Base-by-base conservation (phyloP, 2,329 filamentous ascomycete species). In the Pleomassaria siparia region DNA sequence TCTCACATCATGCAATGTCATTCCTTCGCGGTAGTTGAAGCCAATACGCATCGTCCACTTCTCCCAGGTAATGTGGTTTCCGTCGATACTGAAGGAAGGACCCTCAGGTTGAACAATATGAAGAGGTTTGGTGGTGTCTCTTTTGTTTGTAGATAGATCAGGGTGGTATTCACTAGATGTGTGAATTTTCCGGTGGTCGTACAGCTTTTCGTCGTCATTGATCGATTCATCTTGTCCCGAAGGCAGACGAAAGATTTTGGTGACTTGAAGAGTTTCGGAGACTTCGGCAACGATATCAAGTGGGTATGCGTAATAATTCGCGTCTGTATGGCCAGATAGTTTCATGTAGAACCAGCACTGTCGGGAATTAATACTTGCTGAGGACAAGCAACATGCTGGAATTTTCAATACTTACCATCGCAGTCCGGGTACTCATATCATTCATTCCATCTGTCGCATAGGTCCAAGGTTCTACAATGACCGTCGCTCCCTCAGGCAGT, bases 291-390 rank as follows among this genome's bases (percentile, higher is more conserved):
- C 76, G 18, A 83, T 69, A 44, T 81, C 75, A 8, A 83, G 70
- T 0, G 81, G 80, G 45, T 82, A 82, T 3, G 80, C 80, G 54
- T 83, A 83, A 61, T 79, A 77, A 55, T 83, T 83, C 26, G 78
- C 74, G 46, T 82, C 78, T 0, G 63, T 59, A 25, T 78, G 69
- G 0, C 71, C 62, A 0, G 67, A 44, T 57, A 33, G 70, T 47
- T 72, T 70, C 44, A 70, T 58, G 43, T 72, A 72, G 36, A 72
- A 69, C 60, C 65, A 73, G 47, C 69, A 73, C 68, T 72, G 12
- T 21, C 24, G 1, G 8, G 15, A 15, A 20, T 40, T 13, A 22
- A 9, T 7, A 21, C 20, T 30, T 8, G 37, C 9, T 5, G 16
- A 20, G 6, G 8, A 8, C 13, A 8, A 6, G 21, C 35, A 6